Evolutionary conservation across 768 basidiomycete genomes (phyloP).

Genomic region (Exsudoporus frostii): DNA sequence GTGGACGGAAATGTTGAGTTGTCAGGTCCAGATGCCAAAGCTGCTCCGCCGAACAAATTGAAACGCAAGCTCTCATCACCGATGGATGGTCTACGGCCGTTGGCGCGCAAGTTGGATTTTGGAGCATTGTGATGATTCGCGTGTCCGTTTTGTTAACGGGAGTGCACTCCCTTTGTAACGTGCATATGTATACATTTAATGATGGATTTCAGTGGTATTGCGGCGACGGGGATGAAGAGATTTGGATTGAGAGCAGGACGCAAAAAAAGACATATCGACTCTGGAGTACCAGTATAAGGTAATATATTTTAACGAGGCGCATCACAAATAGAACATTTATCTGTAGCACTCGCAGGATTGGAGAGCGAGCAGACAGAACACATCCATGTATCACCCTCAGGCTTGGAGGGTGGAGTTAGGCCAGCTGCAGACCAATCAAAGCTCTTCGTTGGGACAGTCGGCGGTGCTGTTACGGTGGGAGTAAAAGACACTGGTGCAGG

Average conservation of each 20-base stretch:
- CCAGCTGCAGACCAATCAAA: constrained; percentile 44
- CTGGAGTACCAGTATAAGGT: constrained; percentile 6
- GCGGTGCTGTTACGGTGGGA: background rate
- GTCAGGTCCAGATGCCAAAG: constrained; percentile 52
- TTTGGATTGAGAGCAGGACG: constrained; percentile 1
- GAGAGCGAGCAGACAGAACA: constrained; percentile 40
- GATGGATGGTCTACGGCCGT: constrained; percentile 48
- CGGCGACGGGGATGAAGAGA: background rate
- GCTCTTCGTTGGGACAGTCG: constrained; percentile 10
- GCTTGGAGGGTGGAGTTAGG: constrained; percentile 25
- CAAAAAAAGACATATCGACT: constrained; percentile 8
- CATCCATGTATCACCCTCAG: constrained; percentile 33
- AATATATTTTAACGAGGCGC: constrained; percentile 31
- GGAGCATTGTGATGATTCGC: constrained; percentile 30
- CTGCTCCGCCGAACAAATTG: constrained; percentile 48
- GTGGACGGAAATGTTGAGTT: constrained; percentile 70
- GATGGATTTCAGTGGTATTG: constrained; percentile 3
- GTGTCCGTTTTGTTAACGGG: background rate
- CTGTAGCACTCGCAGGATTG: constrained; percentile 43
- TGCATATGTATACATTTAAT: constrained; percentile 5
- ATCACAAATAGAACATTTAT: constrained; percentile 54
- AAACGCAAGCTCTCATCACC: constrained; percentile 72
- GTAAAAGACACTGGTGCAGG: background rate
- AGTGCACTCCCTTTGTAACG: background rate
- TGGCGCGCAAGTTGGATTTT: constrained; percentile 74